A percentile compares a stretch with the other conserved stretches of the same genome.
phyloP scores from a whole-genome alignment of 2,329 filamentous ascomycete genomes.

The Hymenoscyphus repandus region DNA sequence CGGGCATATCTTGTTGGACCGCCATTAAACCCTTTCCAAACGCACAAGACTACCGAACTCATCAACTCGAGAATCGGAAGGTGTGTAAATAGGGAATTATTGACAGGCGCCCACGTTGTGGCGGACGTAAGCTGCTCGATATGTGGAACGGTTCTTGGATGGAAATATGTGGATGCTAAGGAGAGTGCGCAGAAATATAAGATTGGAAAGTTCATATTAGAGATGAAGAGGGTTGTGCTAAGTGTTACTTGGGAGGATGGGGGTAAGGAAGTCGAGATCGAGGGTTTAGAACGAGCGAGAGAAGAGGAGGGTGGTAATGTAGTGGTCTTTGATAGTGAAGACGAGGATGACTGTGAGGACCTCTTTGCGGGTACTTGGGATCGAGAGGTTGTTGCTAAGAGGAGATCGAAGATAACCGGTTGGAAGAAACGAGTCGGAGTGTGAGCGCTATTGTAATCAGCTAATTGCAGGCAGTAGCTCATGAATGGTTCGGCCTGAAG shows the following conservation, averaged over 20 bases:
- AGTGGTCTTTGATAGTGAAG: conserved; percentile 55
- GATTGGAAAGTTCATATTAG: conserved; percentile 63
- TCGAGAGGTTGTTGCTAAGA: conserved; percentile 35
- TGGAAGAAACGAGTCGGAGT: conserved; percentile 10
- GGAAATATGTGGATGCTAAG: conserved; percentile 63
- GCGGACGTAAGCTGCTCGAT: conserved; percentile 56
- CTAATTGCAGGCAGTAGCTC: too few relatives aligned
- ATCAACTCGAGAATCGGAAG: conserved; percentile 52
- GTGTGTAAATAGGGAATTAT: conserved; percentile 50
- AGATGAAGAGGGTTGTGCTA: conserved; percentile 52
- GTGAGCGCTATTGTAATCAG: neutral
- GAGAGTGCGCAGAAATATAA: conserved; percentile 60
- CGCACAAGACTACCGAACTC: conserved; percentile 31
- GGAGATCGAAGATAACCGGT: conserved; percentile 21
- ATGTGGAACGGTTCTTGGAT: conserved; percentile 55
- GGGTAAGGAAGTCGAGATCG: conserved; percentile 7
- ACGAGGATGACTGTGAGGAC: conserved; percentile 63
- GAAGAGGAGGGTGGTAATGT: conserved; percentile 46
- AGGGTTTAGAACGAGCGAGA: conserved; percentile 47
- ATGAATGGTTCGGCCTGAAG: too few relatives aligned
- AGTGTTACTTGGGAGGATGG: conserved; percentile 50
- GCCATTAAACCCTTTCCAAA: conserved; percentile 23
- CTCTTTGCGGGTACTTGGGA: conserved; percentile 60
- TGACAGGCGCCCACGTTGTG: conserved; percentile 59
- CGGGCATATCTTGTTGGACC: conserved; percentile 55